Base-by-base conservation (phyloP, 108 stramenopile species). In the Aureococcus anophagefferens region DNA sequence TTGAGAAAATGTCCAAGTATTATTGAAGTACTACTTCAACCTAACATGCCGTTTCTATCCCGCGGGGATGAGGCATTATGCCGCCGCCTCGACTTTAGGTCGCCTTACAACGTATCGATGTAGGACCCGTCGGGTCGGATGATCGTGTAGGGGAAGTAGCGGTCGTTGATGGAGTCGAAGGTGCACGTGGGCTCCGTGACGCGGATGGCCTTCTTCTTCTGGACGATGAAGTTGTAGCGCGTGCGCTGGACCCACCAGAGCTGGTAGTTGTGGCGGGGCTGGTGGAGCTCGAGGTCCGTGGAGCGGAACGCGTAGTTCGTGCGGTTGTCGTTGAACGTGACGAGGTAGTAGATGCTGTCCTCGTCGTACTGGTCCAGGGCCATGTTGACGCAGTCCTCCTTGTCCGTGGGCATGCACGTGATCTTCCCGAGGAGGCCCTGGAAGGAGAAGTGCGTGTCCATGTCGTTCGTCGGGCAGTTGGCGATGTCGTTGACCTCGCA, bases 131-230 rank as follows among this genome's bases (percentile, higher is more conserved):
- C 70, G 0, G 46, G 72, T 66, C 86, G 73, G 35, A 88, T 69
- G 59, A 77, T 44, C 32, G 86, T 83, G 74, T 72, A 89, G 0
- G 89, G 89, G 71, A 84, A 88, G 78, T 89, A 90, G 68, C 82
- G 77, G 45, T 84, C 76, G 44, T 89, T 90, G 45, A 81, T 74
- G 16, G 71, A 63, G 79, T 90, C 89, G 74, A 84, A 90, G 4
- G 88, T 89, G 76, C 89, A 90, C n/a, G 80, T 73, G 46, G 89
- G 89, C 46, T 71, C 80, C 17, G 87, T 79, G 9, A 89, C 87
- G 31, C 79, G 70, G 46, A 87, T 85, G 0, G 83, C 82, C 62
- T 90, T 90, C 69, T 76, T 77, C 70, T 88, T 86, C 67, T 89
- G 81, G 29, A 90, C 73, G 35, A 83, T 70, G 66, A 77, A 83